These are phyloP conservation scores for Hydrangea macrophylla DNA, from an alignment of 148 eudicot genomes.

Conservation along the genomic window DNA sequence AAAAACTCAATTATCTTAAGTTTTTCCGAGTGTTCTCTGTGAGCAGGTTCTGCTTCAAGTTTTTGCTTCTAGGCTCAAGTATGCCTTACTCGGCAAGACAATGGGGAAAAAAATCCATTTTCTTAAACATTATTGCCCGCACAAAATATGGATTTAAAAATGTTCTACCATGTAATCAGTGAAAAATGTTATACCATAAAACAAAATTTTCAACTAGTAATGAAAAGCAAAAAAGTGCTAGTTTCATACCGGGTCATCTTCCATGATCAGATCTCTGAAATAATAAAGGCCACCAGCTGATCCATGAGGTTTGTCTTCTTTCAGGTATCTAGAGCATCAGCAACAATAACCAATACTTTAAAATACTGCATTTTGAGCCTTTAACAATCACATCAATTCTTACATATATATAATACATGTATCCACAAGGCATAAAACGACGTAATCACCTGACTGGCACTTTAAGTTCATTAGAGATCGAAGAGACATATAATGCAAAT, in stretches of 20 bases:
- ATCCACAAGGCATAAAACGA: not conserved
- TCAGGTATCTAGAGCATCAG: constrained; percentile 62
- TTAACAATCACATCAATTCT: not conserved
- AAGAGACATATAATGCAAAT: constrained; percentile 77
- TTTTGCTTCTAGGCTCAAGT: too few species aligned
- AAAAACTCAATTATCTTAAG: too few species aligned
- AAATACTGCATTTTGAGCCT: not conserved
- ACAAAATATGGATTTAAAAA: not conserved
- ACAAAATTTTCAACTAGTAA: not conserved
- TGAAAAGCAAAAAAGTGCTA: not conserved
- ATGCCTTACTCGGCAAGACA: too few species aligned
- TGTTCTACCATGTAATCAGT: not conserved
- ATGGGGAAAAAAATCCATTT: too few species aligned
- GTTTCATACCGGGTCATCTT: constrained; percentile 66
- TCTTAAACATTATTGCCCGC: too few species aligned
- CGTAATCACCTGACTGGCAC: constrained; percentile 80
- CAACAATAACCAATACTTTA: constrained; percentile 10
- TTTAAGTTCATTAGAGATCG: constrained; percentile 84
- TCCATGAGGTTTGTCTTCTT: constrained; percentile 94
- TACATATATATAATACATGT: not conserved
- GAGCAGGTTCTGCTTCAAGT: too few species aligned
- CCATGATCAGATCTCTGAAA: constrained; percentile 88
- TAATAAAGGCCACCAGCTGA: constrained; percentile 89
- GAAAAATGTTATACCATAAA: not conserved
- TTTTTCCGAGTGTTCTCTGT: too few species aligned